A percentile compares a stretch with the other conserved stretches of the same genome.
These are phyloP conservation scores for Diaporthe longicolla DNA, from an alignment of 2,329 filamentous ascomycete species.

Conservation along the genomic window DNA sequence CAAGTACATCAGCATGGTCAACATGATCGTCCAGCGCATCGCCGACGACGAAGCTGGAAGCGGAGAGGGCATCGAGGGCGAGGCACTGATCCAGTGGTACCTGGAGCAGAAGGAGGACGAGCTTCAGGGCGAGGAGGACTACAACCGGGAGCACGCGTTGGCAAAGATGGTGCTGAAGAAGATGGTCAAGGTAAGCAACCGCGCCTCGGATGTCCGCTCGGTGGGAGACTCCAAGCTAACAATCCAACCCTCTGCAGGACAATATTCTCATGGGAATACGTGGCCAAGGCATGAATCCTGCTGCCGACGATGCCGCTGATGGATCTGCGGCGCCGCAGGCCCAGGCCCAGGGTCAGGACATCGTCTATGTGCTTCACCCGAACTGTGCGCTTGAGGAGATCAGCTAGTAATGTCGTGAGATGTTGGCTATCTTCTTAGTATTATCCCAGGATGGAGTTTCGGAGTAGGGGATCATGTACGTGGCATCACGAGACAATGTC, in stretches of 20 bases:
- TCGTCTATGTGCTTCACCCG: constrained; percentile 92
- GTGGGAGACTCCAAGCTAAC: constrained; percentile 47
- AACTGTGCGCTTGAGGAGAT: constrained; percentile 87
- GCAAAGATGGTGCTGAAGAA: constrained; percentile 90
- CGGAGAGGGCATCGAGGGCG: constrained; percentile 87
- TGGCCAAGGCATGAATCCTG: constrained; percentile 69
- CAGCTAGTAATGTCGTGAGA: constrained; percentile 33
- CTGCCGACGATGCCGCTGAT: constrained; percentile 58
- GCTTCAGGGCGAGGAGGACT: constrained; percentile 83
- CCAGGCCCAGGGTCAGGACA: constrained; percentile 56
- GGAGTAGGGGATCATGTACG: constrained; percentile 23
- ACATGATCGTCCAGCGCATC: constrained; percentile 85
- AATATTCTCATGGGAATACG: constrained; percentile 89
- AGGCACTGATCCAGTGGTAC: constrained; percentile 89
- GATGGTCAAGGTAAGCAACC: constrained; percentile 87
- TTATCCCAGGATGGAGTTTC: constrained; percentile 23
- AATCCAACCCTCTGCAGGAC: constrained; percentile 68
- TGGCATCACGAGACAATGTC: neutral
- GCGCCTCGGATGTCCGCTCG: neutral
- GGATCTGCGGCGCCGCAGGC: constrained; percentile 56
- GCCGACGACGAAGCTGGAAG: constrained; percentile 82
- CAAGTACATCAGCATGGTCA: constrained; percentile 93
- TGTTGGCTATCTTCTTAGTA: neutral
- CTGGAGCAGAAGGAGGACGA: constrained; percentile 91
- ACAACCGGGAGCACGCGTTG: constrained; percentile 80